A percentile compares a stretch with the other conserved stretches of the same genome.
These are phyloP conservation scores for Agapanthus africanus DNA, from an alignment of 106 monocot genomes.

Conservation along the genomic window DNA sequence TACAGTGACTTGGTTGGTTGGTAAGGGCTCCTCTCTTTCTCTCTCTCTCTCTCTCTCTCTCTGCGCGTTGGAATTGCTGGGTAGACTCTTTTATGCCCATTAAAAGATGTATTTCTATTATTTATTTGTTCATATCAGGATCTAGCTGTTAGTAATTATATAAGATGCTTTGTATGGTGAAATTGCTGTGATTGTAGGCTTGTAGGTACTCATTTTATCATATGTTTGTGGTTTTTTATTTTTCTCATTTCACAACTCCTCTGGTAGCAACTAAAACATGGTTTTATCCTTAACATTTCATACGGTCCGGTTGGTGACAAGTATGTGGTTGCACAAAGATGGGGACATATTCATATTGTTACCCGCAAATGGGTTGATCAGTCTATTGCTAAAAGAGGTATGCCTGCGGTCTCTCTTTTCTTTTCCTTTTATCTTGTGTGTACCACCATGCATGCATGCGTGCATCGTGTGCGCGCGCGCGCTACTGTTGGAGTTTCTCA, in stretches of 20 bases:
- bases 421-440: background rate
- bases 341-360: conserved; percentile 87
- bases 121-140: background rate
- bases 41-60: too few species aligned
- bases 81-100: background rate
- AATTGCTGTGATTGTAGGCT: background rate
- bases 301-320: conserved; percentile 89
- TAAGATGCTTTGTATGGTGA: background rate
- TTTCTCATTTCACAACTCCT: background rate
- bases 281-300: conserved; percentile 49
- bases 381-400: conserved; percentile 74
- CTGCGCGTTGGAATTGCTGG: too few species aligned
- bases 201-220: background rate
- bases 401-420: background rate
- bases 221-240: background rate
- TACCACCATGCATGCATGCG: background rate
- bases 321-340: conserved; percentile 74
- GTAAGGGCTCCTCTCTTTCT: too few species aligned
- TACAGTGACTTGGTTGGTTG: too few species aligned
- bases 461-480: background rate
- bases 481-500: too few species aligned
- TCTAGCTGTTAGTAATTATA: background rate
- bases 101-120: background rate
- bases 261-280: background rate
- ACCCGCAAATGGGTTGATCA: conserved; percentile 75